A percentile compares a stretch with the other conserved stretches of the same genome.
Conservation (phyloP, 2,329 filamentous ascomycete species). For the Colletotrichum sp. region DNA sequence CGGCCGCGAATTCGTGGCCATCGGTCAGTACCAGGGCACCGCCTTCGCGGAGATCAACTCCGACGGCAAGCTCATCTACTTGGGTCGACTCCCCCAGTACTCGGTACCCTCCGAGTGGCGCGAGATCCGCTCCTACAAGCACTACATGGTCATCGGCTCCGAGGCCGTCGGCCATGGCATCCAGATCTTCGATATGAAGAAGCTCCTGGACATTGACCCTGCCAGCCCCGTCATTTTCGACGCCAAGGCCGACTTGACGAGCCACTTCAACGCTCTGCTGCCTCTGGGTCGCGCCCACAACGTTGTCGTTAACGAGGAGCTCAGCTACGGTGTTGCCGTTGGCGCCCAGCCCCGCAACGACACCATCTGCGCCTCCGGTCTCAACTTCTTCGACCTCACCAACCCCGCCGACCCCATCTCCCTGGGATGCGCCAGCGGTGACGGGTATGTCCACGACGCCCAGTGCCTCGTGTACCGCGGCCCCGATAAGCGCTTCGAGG, state of each 20-base stretch:
- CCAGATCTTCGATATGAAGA: constrained; percentile 67
- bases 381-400: constrained; percentile 63
- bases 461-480: constrained; percentile 62
- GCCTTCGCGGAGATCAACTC: constrained; percentile 48
- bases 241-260: constrained; percentile 33
- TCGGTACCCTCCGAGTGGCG: constrained; percentile 30
- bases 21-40: constrained; percentile 49
- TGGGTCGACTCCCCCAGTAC: constrained; percentile 40
- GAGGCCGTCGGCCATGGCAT: constrained; percentile 55
- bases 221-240: constrained; percentile 36
- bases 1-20: constrained; percentile 49
- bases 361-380: constrained; percentile 50
- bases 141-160: constrained; percentile 42
- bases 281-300: constrained; percentile 45
- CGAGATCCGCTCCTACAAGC: constrained; percentile 38
- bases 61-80: constrained; percentile 45
- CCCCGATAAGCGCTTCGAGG: constrained; percentile 51
- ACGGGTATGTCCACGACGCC: constrained; percentile 67
- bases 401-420: constrained; percentile 57
- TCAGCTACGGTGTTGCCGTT: constrained; percentile 50
- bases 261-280: constrained; percentile 34
- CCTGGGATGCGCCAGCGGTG: constrained; percentile 56
- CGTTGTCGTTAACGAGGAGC: constrained; percentile 53
- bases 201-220: constrained; percentile 50
- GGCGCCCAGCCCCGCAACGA: constrained; percentile 41